Conservation (phyloP, 768 basidiomycete genomes). For the Mycena vitilis region DNA sequence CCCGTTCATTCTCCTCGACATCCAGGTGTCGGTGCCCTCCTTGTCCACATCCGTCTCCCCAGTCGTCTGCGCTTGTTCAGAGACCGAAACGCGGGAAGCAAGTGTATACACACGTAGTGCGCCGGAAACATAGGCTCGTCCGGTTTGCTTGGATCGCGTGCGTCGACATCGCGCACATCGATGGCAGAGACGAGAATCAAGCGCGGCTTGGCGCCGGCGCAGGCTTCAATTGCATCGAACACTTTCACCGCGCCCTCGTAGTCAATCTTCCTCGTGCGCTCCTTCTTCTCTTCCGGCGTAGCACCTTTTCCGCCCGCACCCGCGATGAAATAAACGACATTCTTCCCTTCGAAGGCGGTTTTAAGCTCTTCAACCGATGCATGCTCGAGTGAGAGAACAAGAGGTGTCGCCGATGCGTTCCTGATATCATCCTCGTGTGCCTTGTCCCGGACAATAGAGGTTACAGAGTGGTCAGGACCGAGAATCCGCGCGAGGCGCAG, state of each 20-base stretch:
- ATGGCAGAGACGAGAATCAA: constrained; percentile 71
- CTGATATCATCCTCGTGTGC: constrained; percentile 62
- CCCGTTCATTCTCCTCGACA: constrained; percentile 63
- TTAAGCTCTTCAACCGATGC: constrained; percentile 58
- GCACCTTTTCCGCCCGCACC: constrained; percentile 71
- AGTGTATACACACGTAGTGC: constrained; percentile 59
- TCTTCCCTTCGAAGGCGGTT: constrained; percentile 52
- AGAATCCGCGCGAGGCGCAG: constrained; percentile 28
- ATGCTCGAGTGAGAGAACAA: constrained; percentile 69
- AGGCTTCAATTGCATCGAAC: constrained; percentile 77
- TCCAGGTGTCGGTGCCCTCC: too few relatives aligned
- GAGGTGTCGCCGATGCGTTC: constrained; percentile 54
- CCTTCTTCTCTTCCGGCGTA: constrained; percentile 43
- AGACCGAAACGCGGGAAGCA: neutral
- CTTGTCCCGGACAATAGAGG: constrained; percentile 64
- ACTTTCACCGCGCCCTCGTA: constrained; percentile 76
- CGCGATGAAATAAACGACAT: constrained; percentile 60
- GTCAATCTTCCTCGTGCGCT: constrained; percentile 64
- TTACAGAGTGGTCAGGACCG: constrained; percentile 11
- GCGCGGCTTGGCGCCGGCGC: too few relatives aligned
- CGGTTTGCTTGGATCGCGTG: too few relatives aligned
- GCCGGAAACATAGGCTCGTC: constrained; percentile 59
- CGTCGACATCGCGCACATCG: constrained; percentile 69
- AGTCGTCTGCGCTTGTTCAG: constrained; percentile 36
- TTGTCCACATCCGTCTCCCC: too few relatives aligned